Conservation (phyloP, 108 stramenopile species). For the Phaeodactylum tricornutum region DNA sequence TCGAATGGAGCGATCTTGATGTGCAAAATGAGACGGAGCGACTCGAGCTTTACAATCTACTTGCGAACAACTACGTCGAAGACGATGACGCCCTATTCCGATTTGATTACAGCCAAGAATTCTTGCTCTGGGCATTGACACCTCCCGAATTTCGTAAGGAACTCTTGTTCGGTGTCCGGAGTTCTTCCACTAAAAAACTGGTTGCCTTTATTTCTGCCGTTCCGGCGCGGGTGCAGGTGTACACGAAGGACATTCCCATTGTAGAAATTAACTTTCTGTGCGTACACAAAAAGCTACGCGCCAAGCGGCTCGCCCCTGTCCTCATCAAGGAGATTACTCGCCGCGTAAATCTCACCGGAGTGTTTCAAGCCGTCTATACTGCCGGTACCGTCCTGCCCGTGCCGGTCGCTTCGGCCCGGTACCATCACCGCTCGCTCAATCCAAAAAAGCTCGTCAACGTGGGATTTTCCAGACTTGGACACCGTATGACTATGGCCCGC, state of each 20-base stretch:
- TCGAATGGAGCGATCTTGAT: slow-evolving; percentile 89
- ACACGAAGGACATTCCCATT: slow-evolving; percentile 36
- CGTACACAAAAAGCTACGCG: slow-evolving; percentile 96
- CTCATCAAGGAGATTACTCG: slow-evolving; percentile 99
- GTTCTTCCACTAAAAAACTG: slow-evolving; percentile 62
- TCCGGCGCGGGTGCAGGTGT: slow-evolving; percentile 72
- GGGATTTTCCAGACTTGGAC: slow-evolving; percentile 79
- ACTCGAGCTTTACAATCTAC: slow-evolving; percentile 87
- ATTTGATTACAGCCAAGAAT: slow-evolving; percentile 91
- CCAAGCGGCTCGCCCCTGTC: slow-evolving; percentile 96
- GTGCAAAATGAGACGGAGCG: slow-evolving; percentile 47
- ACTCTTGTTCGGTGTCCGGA: slow-evolving; percentile 89
- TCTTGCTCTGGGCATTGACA: slow-evolving; percentile 91
- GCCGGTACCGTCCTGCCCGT: slow-evolving; percentile 94
- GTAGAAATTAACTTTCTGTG: slow-evolving; percentile 99
- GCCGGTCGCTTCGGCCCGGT: slow-evolving; percentile 86
- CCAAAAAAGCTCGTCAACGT: slow-evolving; percentile 93
- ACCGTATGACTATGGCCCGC: slow-evolving; percentile 92
- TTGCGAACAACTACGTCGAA: slow-evolving; percentile 98
- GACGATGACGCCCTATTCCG: slow-evolving; percentile 97
- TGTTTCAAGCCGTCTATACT: slow-evolving; percentile 98
- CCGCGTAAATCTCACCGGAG: slow-evolving; percentile 84
- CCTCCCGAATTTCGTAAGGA: slow-evolving; percentile 81
- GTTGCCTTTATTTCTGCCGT: slow-evolving; percentile 94
- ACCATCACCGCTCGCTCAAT: slow-evolving; percentile 91